Conservation (phyloP, 2,329 filamentous ascomycete species). For the Fusarium neocosmosporiellum region DNA sequence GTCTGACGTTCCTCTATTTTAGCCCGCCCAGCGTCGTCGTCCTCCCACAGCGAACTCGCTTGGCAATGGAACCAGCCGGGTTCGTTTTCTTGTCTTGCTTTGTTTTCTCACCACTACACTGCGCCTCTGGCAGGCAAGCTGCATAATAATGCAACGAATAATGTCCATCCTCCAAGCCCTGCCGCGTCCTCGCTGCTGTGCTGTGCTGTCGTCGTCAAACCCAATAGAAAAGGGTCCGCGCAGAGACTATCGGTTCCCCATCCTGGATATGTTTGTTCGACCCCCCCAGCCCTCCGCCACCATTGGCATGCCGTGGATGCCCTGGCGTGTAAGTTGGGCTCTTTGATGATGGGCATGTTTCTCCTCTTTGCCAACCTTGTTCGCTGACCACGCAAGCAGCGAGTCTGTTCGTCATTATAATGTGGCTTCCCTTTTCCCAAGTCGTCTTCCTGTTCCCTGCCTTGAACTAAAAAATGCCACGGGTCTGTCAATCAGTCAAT, state of each 20-base stretch:
- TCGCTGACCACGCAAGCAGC: background rate
- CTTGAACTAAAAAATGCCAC: constrained; percentile 4
- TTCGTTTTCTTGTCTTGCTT: background rate
- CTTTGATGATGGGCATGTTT: background rate
- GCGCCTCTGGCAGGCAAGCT: constrained; percentile 24
- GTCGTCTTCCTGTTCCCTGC: constrained; percentile 7
- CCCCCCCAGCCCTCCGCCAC: background rate
- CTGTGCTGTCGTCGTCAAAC: constrained; percentile 2
- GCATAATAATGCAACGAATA: constrained; percentile 21
- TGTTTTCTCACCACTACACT: background rate
- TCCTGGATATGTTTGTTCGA: background rate
- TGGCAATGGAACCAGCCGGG: constrained; percentile 17
- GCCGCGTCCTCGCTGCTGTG: background rate
- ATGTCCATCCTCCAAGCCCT: constrained; percentile 7
- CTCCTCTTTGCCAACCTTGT: background rate
- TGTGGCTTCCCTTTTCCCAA: constrained; percentile 10
- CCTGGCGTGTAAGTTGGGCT: background rate
- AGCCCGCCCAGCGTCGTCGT: background rate
- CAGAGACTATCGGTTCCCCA: background rate
- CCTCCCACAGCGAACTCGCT: background rate
- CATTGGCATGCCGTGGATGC: background rate
- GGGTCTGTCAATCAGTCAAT: background rate
- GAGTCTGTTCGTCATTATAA: constrained; percentile 12
- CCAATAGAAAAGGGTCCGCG: constrained; percentile 1
- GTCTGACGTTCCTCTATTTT: constrained; percentile 25